Conservation (phyloP, 495 filamentous ascomycete genomes). For the Aspergillus egyptiacus region DNA sequence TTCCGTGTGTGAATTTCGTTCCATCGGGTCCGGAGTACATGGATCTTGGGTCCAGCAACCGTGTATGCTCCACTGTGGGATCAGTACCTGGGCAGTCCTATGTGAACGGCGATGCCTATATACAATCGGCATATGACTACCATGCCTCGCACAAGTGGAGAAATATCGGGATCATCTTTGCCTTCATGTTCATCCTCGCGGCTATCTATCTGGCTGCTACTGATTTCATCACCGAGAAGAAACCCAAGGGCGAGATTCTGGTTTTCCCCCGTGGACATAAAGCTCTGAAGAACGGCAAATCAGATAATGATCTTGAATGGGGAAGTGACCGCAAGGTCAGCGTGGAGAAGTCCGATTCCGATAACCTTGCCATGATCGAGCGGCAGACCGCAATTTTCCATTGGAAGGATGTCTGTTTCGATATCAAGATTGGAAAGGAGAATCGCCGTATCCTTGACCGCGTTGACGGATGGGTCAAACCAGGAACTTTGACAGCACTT, state of each 20-base stretch:
- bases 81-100: constrained; percentile 38
- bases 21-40: constrained; percentile 36
- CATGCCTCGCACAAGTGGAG: constrained; percentile 60
- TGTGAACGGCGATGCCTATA: constrained; percentile 50
- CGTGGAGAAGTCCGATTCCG: constrained; percentile 26
- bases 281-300: constrained; percentile 20
- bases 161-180: constrained; percentile 64
- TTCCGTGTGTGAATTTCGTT: constrained; percentile 46
- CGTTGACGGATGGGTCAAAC: constrained; percentile 61
- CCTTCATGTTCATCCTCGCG: constrained; percentile 58
- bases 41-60: constrained; percentile 9
- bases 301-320: constrained; percentile 28
- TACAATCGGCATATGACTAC: constrained; percentile 42
- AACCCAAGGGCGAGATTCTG: constrained; percentile 47
- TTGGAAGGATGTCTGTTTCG: constrained; percentile 72
- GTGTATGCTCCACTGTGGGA: constrained; percentile 50
- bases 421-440: constrained; percentile 55
- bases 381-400: constrained; percentile 63
- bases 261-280: constrained; percentile 45
- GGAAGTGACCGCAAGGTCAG: constrained; percentile 9
- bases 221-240: constrained; percentile 42
- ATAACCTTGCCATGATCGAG: constrained; percentile 43
- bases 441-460: constrained; percentile 54
- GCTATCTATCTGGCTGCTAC: constrained; percentile 38
- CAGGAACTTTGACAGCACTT: constrained; percentile 53